A percentile compares a stretch with the other conserved stretches of the same genome.
Evolutionary conservation across 176 grass and related monocot genomes (phyloP).

Genomic region (Cenchrus americanus): DNA sequence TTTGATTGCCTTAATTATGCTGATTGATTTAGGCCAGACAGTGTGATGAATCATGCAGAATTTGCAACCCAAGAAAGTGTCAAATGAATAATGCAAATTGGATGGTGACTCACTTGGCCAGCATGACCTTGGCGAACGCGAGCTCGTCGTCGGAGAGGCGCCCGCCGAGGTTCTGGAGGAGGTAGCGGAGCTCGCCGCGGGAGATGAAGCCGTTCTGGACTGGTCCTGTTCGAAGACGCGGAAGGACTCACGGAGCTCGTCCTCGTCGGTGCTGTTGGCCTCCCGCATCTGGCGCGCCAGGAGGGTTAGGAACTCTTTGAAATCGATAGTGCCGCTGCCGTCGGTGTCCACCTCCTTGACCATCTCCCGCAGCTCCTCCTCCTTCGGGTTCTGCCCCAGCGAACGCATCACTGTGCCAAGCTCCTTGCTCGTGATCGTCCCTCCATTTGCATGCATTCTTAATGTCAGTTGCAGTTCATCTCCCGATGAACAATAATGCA

Average conservation of each 20-base stretch:
- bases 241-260: slow-evolving; percentile 74
- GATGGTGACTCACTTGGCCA: slow-evolving; percentile 61
- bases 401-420: slow-evolving; percentile 56
- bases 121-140: slow-evolving; percentile 83
- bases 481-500: neutral
- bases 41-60: no score
- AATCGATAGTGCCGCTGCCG: slow-evolving; percentile 55
- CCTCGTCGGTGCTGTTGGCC: slow-evolving; percentile 43
- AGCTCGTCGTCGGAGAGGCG: slow-evolving; percentile 62
- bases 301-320: slow-evolving; percentile 48
- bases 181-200: slow-evolving; percentile 60
- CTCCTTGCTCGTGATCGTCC: slow-evolving; percentile 54
- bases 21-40: no score
- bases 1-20: neutral
- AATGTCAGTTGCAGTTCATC: neutral
- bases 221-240: slow-evolving; percentile 81
- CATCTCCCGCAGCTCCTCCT: slow-evolving; percentile 57
- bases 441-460: neutral
- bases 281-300: slow-evolving; percentile 52
- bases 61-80: neutral
- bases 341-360: slow-evolving; percentile 51
- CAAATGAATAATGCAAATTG: neutral
- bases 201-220: slow-evolving; percentile 89
- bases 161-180: slow-evolving; percentile 79
- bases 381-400: slow-evolving; percentile 52